Conservation (phyloP, 352 stramenopile species). For the Globisporangium orthogonon region DNA sequence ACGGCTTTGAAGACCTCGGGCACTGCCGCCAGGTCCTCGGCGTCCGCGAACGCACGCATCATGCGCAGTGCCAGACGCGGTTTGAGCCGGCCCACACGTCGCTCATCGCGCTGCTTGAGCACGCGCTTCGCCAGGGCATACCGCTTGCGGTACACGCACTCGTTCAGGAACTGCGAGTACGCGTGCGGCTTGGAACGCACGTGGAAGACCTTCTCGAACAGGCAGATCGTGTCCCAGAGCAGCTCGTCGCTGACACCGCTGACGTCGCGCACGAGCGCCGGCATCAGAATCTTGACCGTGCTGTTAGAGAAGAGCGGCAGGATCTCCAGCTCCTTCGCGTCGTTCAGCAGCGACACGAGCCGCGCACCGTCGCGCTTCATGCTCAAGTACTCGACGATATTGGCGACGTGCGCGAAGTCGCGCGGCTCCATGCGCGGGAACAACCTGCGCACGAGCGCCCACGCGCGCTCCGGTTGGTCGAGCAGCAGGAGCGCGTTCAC, state of each 20-base stretch:
- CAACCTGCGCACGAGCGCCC: constrained; percentile 28
- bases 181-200: constrained; percentile 27
- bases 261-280: constrained; percentile 26
- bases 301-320: constrained; percentile 24
- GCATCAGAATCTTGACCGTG: constrained; percentile 30
- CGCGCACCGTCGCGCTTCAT: constrained; percentile 24
- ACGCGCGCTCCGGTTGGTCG: constrained; percentile 32
- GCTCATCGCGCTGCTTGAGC: constrained; percentile 22
- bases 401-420: constrained; percentile 24
- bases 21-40: constrained; percentile 26
- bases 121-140: constrained; percentile 19
- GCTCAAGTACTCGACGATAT: constrained; percentile 43
- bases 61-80: constrained; percentile 16
- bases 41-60: constrained; percentile 19
- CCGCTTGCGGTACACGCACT: constrained; percentile 30
- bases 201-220: constrained; percentile 27
- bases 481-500: constrained; percentile 51
- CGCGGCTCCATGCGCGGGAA: constrained; percentile 19
- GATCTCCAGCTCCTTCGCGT: constrained; percentile 24
- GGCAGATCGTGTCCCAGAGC: constrained; percentile 22
- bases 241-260: constrained; percentile 28
- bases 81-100: constrained; percentile 19
- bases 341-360: constrained; percentile 28
- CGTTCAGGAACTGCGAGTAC: constrained; percentile 32
- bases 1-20: constrained; percentile 25